Evolutionary conservation across 208 protist genomes (phyloP), one percentile per base, ranked within the genome.

Genomic region (Perkinsela sp.): DNA sequence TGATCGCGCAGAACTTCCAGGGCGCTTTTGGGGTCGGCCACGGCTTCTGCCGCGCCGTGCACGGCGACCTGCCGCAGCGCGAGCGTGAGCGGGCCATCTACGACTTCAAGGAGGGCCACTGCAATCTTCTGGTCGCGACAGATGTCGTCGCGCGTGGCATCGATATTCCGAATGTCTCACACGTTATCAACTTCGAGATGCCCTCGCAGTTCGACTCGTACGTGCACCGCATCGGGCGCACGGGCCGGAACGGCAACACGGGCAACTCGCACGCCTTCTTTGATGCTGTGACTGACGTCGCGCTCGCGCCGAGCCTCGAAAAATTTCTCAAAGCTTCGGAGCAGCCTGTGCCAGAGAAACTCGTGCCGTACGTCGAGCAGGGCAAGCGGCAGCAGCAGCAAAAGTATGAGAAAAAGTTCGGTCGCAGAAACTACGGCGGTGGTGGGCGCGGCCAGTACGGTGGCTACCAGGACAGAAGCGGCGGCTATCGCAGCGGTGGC

Each of bases 141-240:
- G 89, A 94, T 70, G 90, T 95, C 66, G 90, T 89, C n/a, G 88
- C 89, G 29, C 81, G 91, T 40, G 89, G 89, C 2, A 69, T 97
- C 1, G 94, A 97, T 72, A 93, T 97, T 48, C 81, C 82, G 28
- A 83, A 89, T 66, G 88, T 97, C 28, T 89, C 89, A 31, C 85
- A 82, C 68, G 90, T 96, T 6, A 81, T 96, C 30, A 94, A 96
- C 70, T 91, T 89, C 68, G 83, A 93, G 67, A 77, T 90, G 6
- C 93, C 91, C 31, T 81, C 82, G 66, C 88, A 79, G 67, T 83
- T 93, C 69, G 86, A 94, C 67, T 87, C 83, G 70, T 97, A 97
- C 68, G 86, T 96, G 71, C 94, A 97, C 77, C 81, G 93, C 31
- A 93, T 95, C 67, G 93, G 94, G 0, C 82, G 93, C 28, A 96